phyloP scores from a whole-genome alignment of 805 yeast species.

The Myxozyma kluyveri region DNA sequence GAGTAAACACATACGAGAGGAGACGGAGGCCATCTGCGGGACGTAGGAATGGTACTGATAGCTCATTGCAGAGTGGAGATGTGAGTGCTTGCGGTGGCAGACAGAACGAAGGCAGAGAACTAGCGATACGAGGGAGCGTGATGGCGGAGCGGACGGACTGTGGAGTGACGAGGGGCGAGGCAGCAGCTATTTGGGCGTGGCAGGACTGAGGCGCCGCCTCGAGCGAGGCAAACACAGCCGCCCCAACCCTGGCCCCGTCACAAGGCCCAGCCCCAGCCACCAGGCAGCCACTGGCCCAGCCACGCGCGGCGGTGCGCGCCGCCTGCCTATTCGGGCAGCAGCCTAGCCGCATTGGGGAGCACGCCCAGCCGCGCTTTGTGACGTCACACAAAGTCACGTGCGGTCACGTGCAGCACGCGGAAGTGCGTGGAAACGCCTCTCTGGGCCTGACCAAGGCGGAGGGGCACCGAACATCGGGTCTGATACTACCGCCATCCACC shows the following conservation, averaged over 20 bases:
- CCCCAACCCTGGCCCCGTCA: background rate
- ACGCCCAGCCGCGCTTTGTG: too few species aligned
- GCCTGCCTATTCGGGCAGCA: too few species aligned
- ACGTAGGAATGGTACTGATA: slow-evolving; percentile 18
- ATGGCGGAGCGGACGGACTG: background rate
- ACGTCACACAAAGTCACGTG: too few species aligned
- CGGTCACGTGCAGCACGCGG: too few species aligned
- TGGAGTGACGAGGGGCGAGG: slow-evolving; percentile 10
- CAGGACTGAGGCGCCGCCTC: too few species aligned
- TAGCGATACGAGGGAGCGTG: background rate
- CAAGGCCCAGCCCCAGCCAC: background rate
- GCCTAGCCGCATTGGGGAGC: too few species aligned
- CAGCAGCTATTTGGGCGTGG: background rate
- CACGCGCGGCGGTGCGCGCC: background rate
- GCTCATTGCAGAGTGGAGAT: slow-evolving; percentile 15
- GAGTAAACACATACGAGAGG: slow-evolving; percentile 8
- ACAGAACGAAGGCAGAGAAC: background rate
- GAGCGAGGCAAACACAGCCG: background rate
- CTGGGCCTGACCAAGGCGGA: too few species aligned
- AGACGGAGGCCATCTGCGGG: slow-evolving; percentile 1
- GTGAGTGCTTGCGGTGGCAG: background rate
- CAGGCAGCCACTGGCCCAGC: background rate
- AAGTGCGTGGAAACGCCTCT: too few species aligned
- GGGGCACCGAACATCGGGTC: too few species aligned
- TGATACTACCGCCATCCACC: too few species aligned